phyloP scores from a whole-genome alignment of 2,329 filamentous ascomycete species.

The Sporothrix variecibatus region DNA sequence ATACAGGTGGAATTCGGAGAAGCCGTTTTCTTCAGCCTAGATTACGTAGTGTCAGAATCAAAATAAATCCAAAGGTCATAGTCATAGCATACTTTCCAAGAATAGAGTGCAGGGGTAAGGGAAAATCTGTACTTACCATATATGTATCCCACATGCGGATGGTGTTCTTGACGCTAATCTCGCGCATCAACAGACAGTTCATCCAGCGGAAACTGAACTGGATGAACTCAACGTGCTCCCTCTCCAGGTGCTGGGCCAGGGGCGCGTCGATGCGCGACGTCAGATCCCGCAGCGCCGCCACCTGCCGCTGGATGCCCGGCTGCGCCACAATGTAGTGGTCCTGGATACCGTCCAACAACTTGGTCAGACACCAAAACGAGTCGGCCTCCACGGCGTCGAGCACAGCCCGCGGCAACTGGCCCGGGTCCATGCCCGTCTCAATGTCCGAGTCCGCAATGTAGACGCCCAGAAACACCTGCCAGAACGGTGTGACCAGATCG shows the following conservation, averaged over 20 bases:
- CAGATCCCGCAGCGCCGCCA: conserved; percentile 82
- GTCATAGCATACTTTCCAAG: neutral
- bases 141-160: conserved; percentile 99
- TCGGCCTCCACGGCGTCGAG: conserved; percentile 96
- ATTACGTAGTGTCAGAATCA: neutral
- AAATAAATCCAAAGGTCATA: neutral
- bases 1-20: conserved; percentile 97
- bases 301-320: conserved; percentile 93
- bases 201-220: conserved; percentile 99
- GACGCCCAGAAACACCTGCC: conserved; percentile 91
- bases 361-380: conserved; percentile 97
- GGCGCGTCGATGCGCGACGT: conserved; percentile 84
- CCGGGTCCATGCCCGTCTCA: conserved; percentile 93
- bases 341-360: conserved; percentile 96
- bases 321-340: conserved; percentile 99
- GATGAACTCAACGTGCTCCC: conserved; percentile 94
- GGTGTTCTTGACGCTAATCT: conserved; percentile 93
- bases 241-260: conserved; percentile 84
- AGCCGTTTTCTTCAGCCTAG: conserved; percentile 96
- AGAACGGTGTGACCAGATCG: conserved; percentile 95
- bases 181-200: conserved; percentile 98
- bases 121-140: conserved; percentile 65
- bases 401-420: conserved; percentile 85
- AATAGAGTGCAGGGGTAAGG: neutral
- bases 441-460: conserved; percentile 96